Percentiles rank a stretch among this genome's conserved stretches.
Conservation (phyloP, 768 basidiomycete genomes). For the Rhodotorula sphaerocarpa region DNA sequence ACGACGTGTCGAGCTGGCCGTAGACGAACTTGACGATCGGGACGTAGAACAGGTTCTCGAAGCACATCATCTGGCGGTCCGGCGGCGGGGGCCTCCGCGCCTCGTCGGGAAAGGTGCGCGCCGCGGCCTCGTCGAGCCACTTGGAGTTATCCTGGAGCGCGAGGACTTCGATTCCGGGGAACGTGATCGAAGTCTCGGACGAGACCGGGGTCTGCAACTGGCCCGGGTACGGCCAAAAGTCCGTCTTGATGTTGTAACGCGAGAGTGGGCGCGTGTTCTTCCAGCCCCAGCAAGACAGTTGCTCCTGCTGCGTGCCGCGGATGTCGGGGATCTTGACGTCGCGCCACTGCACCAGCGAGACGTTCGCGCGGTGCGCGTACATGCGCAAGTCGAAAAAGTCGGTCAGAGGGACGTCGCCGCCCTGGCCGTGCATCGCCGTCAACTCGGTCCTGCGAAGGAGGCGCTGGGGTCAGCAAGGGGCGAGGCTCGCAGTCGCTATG, state of each 20-base stretch:
- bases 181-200: slow-evolving; percentile 32
- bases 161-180: slow-evolving; percentile 33
- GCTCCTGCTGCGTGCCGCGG: slow-evolving; percentile 20
- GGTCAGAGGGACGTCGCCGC: slow-evolving; percentile 21
- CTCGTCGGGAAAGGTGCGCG: not conserved
- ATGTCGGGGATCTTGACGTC: slow-evolving; percentile 34
- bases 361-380: slow-evolving; percentile 29
- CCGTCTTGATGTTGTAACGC: slow-evolving; percentile 33
- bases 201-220: slow-evolving; percentile 24
- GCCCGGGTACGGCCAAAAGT: slow-evolving; percentile 31
- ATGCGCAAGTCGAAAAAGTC: slow-evolving; percentile 30
- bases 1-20: slow-evolving; percentile 21
- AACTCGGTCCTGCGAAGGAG: slow-evolving; percentile 20
- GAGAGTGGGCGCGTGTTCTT: slow-evolving; percentile 20
- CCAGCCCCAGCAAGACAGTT: slow-evolving; percentile 32
- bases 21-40: slow-evolving; percentile 24
- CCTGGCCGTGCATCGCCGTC: slow-evolving; percentile 24
- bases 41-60: slow-evolving; percentile 35
- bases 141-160: slow-evolving; percentile 10
- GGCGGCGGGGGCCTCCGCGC: slow-evolving; percentile 22
- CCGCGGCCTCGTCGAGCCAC: slow-evolving; percentile 20
- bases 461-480: not conserved
- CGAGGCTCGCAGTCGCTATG: not conserved
- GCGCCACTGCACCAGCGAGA: slow-evolving; percentile 26
- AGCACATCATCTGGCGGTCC: slow-evolving; percentile 30